Evolutionary conservation across 2,329 filamentous ascomycete species (phyloP), one percentile per base, ranked within the genome.

Genomic region (Apiospora pterosperma): DNA sequence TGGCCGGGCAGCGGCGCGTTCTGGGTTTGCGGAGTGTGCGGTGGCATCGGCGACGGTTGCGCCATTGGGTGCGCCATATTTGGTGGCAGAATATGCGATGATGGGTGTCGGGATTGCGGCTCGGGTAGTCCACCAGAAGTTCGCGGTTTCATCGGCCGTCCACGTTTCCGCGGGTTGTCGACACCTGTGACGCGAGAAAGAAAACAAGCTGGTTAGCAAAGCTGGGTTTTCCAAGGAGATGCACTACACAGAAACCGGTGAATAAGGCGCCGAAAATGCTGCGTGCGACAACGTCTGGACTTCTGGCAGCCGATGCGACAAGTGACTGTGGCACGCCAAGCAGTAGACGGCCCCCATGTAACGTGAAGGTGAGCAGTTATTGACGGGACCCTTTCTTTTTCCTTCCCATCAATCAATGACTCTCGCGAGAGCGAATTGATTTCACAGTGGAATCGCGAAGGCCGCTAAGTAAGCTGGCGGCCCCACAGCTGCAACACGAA

Each of bases 61-160:
- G 66, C 66, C 63, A 82, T 86, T 68, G 66, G 60, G 12, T 62
- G 67, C 52, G 66, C 64, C 63, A 82, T 86, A 69, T 86, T 85
- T 38, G 86, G 83, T 67, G 86, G 83, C 62, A 69, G 61, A 63
- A 76, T 68, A 23, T 72, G 65, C 38, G 81, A 78, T 55, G 48
- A 61, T 64, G 62, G 64, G 65, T 41, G 62, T 59, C 58, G 67
- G 65, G 67, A 69, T 65, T 75, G 73, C 72, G 84, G 85, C 72
- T 90, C 88, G 72, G 84, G 78, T 68, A 85, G 79, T 74, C 75
- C 78, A 68, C 82, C 83, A 70, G 82, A 76, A 66, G 75, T 72
- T 77, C 84, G 83, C 67, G 83, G 76, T 81, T 90, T 90, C 78
- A 89, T 87, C 69, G 85, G 84, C 79, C 86, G 85, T 72, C 83